These are phyloP conservation scores for Eutrema heterophyllum DNA, from an alignment of 345 rosid genomes.

Conservation along the genomic window DNA sequence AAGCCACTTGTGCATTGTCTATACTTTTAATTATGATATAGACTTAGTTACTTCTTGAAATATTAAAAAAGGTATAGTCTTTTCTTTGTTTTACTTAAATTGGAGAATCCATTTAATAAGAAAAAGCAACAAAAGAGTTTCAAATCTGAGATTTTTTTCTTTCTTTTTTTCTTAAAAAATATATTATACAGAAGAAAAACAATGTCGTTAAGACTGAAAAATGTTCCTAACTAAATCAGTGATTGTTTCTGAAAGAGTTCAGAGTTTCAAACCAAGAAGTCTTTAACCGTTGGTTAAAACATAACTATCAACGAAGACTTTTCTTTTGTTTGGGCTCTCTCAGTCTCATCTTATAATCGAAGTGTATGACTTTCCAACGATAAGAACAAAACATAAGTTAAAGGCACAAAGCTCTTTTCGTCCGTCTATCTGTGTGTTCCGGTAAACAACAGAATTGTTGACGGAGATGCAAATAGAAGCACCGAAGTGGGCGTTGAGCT, in stretches of 20 bases:
- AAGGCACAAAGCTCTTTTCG: background rate
- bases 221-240: too few species aligned
- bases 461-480: constrained; percentile 5
- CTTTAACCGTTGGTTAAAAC: background rate
- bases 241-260: background rate
- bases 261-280: constrained; percentile 8
- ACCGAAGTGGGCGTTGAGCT: constrained; percentile 25
- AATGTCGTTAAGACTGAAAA: background rate
- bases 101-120: background rate
- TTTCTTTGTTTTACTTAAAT: background rate
- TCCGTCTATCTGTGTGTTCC: constrained; percentile 8
- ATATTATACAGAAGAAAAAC: too few species aligned
- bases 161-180: too few species aligned
- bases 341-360: background rate
- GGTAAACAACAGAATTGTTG: constrained; percentile 17
- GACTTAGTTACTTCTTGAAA: background rate
- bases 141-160: too few species aligned
- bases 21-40: background rate
- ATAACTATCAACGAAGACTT: background rate
- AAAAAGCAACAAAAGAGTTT: background rate
- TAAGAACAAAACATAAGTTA: constrained; percentile 2
- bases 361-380: background rate
- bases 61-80: background rate
- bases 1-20: background rate
- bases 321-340: background rate